phyloP scores from a whole-genome alignment of 2,329 filamentous ascomycete species.

The Dryadomyces quercivorus region DNA sequence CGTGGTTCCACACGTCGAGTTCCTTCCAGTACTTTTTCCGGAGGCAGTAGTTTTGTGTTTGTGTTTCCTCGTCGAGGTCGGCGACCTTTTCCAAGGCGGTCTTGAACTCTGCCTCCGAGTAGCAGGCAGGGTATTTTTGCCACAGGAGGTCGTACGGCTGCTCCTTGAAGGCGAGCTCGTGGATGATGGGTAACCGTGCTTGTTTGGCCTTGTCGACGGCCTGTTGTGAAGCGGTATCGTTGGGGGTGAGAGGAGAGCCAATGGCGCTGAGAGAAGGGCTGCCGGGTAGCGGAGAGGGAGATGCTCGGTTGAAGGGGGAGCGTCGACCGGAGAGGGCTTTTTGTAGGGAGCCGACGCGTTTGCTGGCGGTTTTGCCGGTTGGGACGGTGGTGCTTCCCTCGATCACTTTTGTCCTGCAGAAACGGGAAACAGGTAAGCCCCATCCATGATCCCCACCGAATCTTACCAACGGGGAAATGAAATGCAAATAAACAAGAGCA shows the following conservation, averaged over 20 bases:
- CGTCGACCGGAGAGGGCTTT: constrained; percentile 11
- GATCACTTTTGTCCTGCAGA: constrained; percentile 24
- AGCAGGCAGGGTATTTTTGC: constrained; percentile 34
- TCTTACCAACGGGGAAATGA: not conserved
- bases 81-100: constrained; percentile 46
- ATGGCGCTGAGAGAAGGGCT: constrained; percentile 45
- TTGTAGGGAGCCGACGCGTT: constrained; percentile 10
- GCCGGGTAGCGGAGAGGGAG: constrained; percentile 27
- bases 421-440: constrained; percentile 7
- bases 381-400: constrained; percentile 16
- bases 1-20: constrained; percentile 50
- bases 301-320: constrained; percentile 10
- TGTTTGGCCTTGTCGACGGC: constrained; percentile 36
- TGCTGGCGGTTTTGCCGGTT: constrained; percentile 12
- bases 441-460: constrained; percentile 3
- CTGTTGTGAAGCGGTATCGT: constrained; percentile 37
- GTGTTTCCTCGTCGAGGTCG: constrained; percentile 31
- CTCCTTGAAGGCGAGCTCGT: constrained; percentile 46
- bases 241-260: constrained; percentile 37
- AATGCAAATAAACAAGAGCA: not conserved
- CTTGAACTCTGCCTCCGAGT: constrained; percentile 37
- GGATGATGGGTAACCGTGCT: constrained; percentile 37
- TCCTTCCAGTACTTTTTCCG: constrained; percentile 50
- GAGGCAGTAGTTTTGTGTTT: constrained; percentile 43
- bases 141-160: constrained; percentile 36